phyloP scores from a whole-genome alignment of 2,329 filamentous ascomycete genomes.

The Claviceps spartinae region DNA sequence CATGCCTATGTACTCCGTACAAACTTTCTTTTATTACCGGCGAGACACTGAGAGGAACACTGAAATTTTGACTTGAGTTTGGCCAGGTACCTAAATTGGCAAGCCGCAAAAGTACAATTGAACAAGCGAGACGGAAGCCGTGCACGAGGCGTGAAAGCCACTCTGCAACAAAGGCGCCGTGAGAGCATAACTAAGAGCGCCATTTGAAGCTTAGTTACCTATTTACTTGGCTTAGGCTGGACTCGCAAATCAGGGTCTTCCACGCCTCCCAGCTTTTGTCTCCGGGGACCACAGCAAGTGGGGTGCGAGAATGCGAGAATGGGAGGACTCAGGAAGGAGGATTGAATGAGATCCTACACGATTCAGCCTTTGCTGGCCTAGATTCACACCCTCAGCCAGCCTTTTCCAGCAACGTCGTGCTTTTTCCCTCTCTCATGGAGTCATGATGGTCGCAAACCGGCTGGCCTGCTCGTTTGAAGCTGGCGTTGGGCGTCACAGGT shows the following conservation, averaged over 20 bases:
- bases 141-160: constrained; percentile 1
- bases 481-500: neutral
- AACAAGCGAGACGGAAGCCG: constrained; percentile 2
- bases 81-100: neutral
- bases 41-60: neutral
- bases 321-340: neutral
- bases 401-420: neutral
- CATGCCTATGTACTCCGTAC: too few species aligned
- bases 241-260: constrained; percentile 1
- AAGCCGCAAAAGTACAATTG: neutral
- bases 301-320: constrained; percentile 2
- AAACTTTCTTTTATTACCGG: neutral
- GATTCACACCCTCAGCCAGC: neutral
- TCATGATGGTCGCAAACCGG: neutral
- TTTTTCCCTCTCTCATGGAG: neutral
- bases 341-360: constrained; percentile 2
- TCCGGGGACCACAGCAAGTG: constrained; percentile 1
- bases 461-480: neutral
- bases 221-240: neutral
- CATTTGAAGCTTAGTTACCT: constrained; percentile 2
- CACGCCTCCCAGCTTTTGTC: constrained; percentile 1
- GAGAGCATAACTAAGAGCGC: constrained; percentile 1
- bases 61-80: constrained; percentile 1
- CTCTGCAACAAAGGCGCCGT: neutral
- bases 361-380: constrained; percentile 1